phyloP scores from a whole-genome alignment of 106 monocot genomes.

The Dioscorea zingiberensis region DNA sequence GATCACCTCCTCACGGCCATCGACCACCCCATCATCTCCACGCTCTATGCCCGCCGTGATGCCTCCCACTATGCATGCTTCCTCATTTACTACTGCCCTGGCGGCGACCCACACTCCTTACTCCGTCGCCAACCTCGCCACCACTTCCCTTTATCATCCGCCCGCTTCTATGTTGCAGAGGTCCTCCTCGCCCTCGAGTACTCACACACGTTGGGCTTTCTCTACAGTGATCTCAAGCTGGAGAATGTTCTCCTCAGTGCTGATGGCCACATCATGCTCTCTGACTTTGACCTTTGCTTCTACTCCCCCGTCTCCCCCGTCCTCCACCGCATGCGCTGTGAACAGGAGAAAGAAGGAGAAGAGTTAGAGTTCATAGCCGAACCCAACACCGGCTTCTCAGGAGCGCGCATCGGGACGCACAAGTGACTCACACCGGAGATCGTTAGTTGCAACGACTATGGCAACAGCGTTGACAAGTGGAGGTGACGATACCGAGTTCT shows the following conservation, averaged over 20 bases:
- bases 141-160: slow-evolving; percentile 38
- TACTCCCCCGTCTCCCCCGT: slow-evolving; percentile 39
- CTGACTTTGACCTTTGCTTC: slow-evolving; percentile 92
- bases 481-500: slow-evolving; percentile 76
- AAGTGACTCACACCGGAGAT: slow-evolving; percentile 88
- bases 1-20: slow-evolving; percentile 42
- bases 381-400: slow-evolving; percentile 45
- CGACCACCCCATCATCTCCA: slow-evolving; percentile 83
- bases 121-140: slow-evolving; percentile 50
- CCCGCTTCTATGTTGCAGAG: slow-evolving; percentile 74
- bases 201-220: slow-evolving; percentile 71
- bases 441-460: slow-evolving; percentile 43
- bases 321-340: slow-evolving; percentile 6
- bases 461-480: slow-evolving; percentile 89
- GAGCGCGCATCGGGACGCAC: slow-evolving; percentile 79
- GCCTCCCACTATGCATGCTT: slow-evolving; percentile 78
- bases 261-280: slow-evolving; percentile 88
- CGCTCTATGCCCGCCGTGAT: slow-evolving; percentile 70
- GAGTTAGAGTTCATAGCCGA: slow-evolving; percentile 71
- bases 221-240: slow-evolving; percentile 88
- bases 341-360: slow-evolving; percentile 6
- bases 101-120: slow-evolving; percentile 70
- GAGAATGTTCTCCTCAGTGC: slow-evolving; percentile 81
- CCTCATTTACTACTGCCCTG: slow-evolving; percentile 84
- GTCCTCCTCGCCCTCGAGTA: slow-evolving; percentile 80